These are phyloP conservation scores for Pyricularia sp. DNA, from an alignment of 2,329 filamentous ascomycete genomes.

Conservation along the genomic window DNA sequence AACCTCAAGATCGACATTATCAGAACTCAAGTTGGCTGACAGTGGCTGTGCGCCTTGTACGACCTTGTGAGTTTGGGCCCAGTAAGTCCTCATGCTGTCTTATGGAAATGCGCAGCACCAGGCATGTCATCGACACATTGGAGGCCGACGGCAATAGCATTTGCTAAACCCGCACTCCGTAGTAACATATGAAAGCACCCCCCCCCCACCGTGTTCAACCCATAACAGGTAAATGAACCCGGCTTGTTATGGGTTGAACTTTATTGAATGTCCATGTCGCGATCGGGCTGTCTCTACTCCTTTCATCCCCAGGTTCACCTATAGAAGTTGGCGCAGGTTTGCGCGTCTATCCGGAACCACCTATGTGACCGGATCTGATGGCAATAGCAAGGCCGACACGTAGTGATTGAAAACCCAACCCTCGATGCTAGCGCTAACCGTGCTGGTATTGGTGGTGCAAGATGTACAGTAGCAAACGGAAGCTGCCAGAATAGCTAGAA, in stretches of 20 bases:
- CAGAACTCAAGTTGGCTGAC: not conserved
- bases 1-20: not conserved
- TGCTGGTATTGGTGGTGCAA: not conserved
- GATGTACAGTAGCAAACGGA: not conserved
- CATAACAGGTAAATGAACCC: not conserved
- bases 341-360: not conserved
- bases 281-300: not conserved
- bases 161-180: not conserved
- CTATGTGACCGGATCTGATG: not conserved
- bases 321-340: not conserved
- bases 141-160: not conserved
- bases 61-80: not conserved
- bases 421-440: not conserved
- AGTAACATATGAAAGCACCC: not conserved
- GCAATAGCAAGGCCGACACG: not conserved
- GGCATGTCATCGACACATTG: not conserved
- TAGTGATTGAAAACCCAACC: not conserved
- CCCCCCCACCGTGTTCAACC: not conserved
- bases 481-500: not conserved
- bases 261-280: not conserved
- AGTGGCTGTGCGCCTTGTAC: not conserved
- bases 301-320: not conserved
- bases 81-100: not conserved
- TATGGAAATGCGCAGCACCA: not conserved
- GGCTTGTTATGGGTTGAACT: not conserved